Evolutionary conservation across 2,329 filamentous ascomycete species (phyloP).

Genomic region (Apiospora malaysiana): DNA sequence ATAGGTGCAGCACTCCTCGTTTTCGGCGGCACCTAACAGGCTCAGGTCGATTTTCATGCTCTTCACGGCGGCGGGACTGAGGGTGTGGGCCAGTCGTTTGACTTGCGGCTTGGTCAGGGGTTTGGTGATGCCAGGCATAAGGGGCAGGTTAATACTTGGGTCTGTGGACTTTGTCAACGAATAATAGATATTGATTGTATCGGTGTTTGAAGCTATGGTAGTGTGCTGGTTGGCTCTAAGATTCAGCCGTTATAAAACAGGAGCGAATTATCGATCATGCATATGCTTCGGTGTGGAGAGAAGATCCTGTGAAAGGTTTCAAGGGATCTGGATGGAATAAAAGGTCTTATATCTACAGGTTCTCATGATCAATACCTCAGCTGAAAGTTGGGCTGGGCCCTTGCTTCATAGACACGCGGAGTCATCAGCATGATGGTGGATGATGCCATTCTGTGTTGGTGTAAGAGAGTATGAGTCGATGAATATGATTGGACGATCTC

Average conservation of each 20-base stretch:
- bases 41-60: constrained; percentile 4
- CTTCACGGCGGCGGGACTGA: constrained; percentile 5
- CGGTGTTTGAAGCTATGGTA: not conserved
- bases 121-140: not conserved
- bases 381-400: not conserved
- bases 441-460: not conserved
- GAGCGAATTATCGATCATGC: not conserved
- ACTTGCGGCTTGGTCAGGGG: not conserved
- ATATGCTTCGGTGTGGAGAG: not conserved
- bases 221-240: not conserved
- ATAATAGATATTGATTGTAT: too few species aligned
- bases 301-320: not conserved
- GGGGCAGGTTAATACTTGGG: not conserved
- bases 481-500: not conserved
- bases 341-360: not conserved
- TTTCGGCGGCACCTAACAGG: not conserved
- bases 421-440: constrained; percentile 10
- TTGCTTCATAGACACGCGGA: not conserved
- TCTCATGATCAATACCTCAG: not conserved
- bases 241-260: not conserved
- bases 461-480: not conserved
- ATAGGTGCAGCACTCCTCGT: not conserved
- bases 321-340: not conserved
- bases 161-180: not conserved
- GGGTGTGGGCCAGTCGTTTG: not conserved